Percentiles rank a stretch among this genome's conserved stretches.
Conservation (phyloP, 768 basidiomycete species). For the Tulasnella sp. region DNA sequence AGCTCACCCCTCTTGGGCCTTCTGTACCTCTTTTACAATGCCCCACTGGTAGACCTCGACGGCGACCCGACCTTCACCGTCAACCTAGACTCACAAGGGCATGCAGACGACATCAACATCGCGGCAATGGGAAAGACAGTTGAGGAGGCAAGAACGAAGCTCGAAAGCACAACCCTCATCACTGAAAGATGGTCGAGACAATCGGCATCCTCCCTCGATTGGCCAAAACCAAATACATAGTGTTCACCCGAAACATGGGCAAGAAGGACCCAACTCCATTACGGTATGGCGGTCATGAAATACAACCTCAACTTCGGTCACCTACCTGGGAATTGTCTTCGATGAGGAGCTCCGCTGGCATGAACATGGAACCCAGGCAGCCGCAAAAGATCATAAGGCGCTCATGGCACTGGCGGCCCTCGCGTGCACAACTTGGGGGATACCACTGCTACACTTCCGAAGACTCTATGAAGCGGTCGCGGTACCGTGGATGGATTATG, state of each 20-base stretch:
- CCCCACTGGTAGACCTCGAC: slow-evolving; percentile 18
- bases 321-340: not conserved
- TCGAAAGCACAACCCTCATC: not conserved
- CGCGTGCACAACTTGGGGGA: not conserved
- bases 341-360: slow-evolving; percentile 4
- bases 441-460: not conserved
- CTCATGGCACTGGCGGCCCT: not conserved
- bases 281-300: not conserved
- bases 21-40: slow-evolving; percentile 24
- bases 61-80: not conserved
- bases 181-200: not conserved
- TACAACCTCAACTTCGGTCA: not conserved
- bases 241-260: not conserved
- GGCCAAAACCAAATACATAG: not conserved
- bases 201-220: not conserved
- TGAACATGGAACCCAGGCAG: not conserved
- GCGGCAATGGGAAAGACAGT: not conserved
- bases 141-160: not conserved
- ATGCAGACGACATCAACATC: slow-evolving; percentile 15
- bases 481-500: not conserved
- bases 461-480: not conserved
- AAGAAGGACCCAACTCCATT: not conserved
- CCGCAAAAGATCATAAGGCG: not conserved
- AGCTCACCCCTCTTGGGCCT: slow-evolving; percentile 22
- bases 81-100: not conserved